Evolutionary conservation across 1,284 basidiomycete species (phyloP).

Genomic region (Stereum hirsutum): DNA sequence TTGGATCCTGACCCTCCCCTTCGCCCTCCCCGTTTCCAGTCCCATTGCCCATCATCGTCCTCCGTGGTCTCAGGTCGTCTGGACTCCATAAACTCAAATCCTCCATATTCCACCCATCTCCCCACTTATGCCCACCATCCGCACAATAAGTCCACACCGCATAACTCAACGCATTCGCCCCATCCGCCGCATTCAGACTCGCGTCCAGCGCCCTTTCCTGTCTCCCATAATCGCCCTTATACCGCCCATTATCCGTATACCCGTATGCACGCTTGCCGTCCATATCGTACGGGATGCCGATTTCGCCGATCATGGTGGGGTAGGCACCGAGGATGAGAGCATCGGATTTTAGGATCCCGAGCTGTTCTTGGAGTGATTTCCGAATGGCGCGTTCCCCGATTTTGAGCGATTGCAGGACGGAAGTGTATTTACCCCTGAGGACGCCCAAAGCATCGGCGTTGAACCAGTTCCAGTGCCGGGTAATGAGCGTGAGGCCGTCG

Average conservation of each 20-base stretch:
- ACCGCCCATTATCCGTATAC: constrained; percentile 67
- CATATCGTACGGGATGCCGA: constrained; percentile 92
- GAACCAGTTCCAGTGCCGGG: constrained; percentile 92
- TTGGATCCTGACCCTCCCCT: neutral
- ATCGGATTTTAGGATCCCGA: constrained; percentile 74
- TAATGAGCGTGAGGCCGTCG: constrained; percentile 82
- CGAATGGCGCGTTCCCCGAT: constrained; percentile 82
- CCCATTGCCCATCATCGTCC: constrained; percentile 17
- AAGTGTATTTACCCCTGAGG: constrained; percentile 81
- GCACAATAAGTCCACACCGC: constrained; percentile 91
- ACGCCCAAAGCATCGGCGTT: constrained; percentile 94
- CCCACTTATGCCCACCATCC: constrained; percentile 77
- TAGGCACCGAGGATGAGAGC: constrained; percentile 63
- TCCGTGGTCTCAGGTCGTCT: constrained; percentile 53
- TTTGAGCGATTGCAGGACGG: constrained; percentile 55
- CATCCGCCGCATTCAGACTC: constrained; percentile 85
- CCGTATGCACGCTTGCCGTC: constrained; percentile 80
- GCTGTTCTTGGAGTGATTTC: constrained; percentile 75
- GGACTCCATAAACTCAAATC: constrained; percentile 85
- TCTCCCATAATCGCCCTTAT: constrained; percentile 69
- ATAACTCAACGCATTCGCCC: constrained; percentile 73
- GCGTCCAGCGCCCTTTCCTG: constrained; percentile 90
- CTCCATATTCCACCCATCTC: constrained; percentile 96
- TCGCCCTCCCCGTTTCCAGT: neutral
- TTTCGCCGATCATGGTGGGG: constrained; percentile 93